A percentile compares a stretch with the other conserved stretches of the same genome.
Evolutionary conservation across 352 stramenopile species (phyloP).

Genomic region (Globisporangium splendens): DNA sequence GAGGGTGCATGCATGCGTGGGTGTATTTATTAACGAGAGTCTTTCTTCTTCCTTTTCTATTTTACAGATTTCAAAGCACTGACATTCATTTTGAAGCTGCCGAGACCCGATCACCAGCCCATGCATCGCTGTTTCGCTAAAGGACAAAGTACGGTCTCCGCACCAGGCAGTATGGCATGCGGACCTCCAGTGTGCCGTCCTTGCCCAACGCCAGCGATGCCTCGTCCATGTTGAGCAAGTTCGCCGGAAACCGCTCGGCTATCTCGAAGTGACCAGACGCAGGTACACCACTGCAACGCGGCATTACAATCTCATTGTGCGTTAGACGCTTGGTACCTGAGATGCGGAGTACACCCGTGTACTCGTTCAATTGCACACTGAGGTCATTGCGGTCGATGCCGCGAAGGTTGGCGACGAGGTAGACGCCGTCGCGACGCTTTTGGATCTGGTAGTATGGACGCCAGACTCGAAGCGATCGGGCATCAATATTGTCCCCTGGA

Average conservation of each 20-base stretch:
- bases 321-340: constrained; percentile 49
- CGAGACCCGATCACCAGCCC: constrained; percentile 4
- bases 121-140: background rate
- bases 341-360: constrained; percentile 24
- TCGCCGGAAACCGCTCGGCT: constrained; percentile 39
- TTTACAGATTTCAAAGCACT: too few species aligned
- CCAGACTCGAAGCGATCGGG: too few species aligned
- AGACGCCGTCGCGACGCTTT: constrained; percentile 21
- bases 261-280: constrained; percentile 73
- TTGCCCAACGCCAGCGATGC: constrained; percentile 43
- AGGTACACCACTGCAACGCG: constrained; percentile 44
- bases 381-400: constrained; percentile 13
- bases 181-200: constrained; percentile 53
- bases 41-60: too few species aligned
- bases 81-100: too few species aligned
- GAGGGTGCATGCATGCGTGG: background rate
- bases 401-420: constrained; percentile 12
- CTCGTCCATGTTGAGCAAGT: constrained; percentile 32
- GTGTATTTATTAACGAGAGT: background rate
- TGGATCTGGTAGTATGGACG: constrained; percentile 13
- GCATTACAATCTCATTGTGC: constrained; percentile 52
- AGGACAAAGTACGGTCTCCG: background rate
- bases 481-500: too few species aligned
- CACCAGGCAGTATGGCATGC: constrained; percentile 32
- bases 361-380: constrained; percentile 3